These are phyloP conservation scores for Gamarada debralockiae DNA, from an alignment of 495 filamentous ascomycete genomes.

Conservation along the genomic window DNA sequence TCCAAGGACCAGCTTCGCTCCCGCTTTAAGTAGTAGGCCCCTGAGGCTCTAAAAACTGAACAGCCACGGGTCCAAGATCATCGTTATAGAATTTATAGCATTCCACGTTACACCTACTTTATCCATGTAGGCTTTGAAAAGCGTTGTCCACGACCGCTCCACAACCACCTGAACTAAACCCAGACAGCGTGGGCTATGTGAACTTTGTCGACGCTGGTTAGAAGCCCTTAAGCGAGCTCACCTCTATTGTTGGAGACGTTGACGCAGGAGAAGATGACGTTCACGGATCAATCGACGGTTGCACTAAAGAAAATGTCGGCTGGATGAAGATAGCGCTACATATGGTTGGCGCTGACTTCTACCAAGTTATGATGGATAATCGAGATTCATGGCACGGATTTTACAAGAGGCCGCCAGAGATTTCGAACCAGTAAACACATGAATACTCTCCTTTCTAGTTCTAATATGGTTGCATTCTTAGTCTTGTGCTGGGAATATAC, in stretches of 20 bases:
- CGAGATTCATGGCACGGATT: slow-evolving; percentile 2
- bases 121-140: slow-evolving; percentile 27
- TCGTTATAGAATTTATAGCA: background rate
- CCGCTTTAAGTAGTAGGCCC: slow-evolving; percentile 28
- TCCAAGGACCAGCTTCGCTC: slow-evolving; percentile 23
- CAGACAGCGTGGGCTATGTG: slow-evolving; percentile 18
- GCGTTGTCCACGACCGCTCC: slow-evolving; percentile 19
- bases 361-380: background rate
- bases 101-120: slow-evolving; percentile 24
- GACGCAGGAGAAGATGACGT: too few relatives aligned
- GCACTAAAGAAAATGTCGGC: slow-evolving; percentile 27
- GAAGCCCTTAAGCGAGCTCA: too few relatives aligned
- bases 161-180: slow-evolving; percentile 1
- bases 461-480: too few relatives aligned
- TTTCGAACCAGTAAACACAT: background rate
- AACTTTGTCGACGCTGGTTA: slow-evolving; percentile 23
- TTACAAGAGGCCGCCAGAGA: slow-evolving; percentile 6
- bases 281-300: slow-evolving; percentile 27
- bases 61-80: slow-evolving; percentile 8
- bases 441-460: too few relatives aligned
- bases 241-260: slow-evolving; percentile 9
- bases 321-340: slow-evolving; percentile 26
- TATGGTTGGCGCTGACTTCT: slow-evolving; percentile 3
- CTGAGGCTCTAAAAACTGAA: slow-evolving; percentile 18
- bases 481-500: too few relatives aligned